Evolutionary conservation across 2,329 filamentous ascomycete genomes (phyloP).

Genomic region (Lachnellula cervina): DNA sequence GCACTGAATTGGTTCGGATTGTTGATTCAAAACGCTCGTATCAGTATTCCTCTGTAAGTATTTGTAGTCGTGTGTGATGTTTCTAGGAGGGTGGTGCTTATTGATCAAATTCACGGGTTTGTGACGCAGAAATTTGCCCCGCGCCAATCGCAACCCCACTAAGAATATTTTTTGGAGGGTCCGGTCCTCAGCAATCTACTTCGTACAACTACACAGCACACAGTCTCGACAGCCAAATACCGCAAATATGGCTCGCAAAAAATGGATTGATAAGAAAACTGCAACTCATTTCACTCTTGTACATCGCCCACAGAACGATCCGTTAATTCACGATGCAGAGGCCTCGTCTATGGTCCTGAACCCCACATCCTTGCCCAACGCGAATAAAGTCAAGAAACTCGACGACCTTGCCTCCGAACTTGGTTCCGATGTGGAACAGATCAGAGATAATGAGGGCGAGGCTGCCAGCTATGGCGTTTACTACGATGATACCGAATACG

Average conservation of each 20-base stretch:
- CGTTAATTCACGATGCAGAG: slow-evolving; percentile 85
- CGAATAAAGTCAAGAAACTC: slow-evolving; percentile 59
- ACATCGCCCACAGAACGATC: slow-evolving; percentile 94
- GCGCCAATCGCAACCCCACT: not conserved
- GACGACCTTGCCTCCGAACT: slow-evolving; percentile 74
- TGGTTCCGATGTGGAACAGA: slow-evolving; percentile 56
- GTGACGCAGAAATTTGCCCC: not conserved
- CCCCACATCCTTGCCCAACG: slow-evolving; percentile 50
- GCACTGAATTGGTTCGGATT: no score
- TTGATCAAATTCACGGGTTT: not conserved
- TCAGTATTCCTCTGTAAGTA: not conserved
- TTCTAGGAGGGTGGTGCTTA: not conserved
- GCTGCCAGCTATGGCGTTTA: slow-evolving; percentile 91
- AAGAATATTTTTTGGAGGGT: not conserved
- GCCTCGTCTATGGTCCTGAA: slow-evolving; percentile 90
- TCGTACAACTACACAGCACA: slow-evolving; percentile 16
- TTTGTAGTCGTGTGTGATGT: not conserved
- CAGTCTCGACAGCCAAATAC: slow-evolving; percentile 13
- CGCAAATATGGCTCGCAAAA: slow-evolving; percentile 29
- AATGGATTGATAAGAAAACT: slow-evolving; percentile 74
- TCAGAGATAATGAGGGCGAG: slow-evolving; percentile 90
- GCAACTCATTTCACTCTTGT: slow-evolving; percentile 92
- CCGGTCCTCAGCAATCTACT: not conserved
- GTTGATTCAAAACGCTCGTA: not conserved
- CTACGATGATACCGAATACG: slow-evolving; percentile 92